Evolutionary conservation across 2,329 filamentous ascomycete genomes (phyloP).

Genomic region (Capronia americana): DNA sequence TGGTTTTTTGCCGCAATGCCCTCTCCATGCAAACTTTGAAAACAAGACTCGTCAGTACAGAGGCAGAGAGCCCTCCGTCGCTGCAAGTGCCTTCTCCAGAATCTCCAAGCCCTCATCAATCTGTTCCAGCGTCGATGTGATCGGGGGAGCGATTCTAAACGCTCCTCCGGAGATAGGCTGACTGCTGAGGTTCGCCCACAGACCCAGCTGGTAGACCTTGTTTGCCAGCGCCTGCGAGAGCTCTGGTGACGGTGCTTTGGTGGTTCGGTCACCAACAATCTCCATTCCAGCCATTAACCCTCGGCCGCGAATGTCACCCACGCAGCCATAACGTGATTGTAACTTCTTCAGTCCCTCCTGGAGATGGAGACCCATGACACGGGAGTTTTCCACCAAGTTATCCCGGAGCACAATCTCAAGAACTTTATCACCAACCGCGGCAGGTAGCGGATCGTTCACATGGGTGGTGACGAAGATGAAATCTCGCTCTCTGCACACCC

Average conservation of each 20-base stretch:
- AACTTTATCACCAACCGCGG: slow-evolving; percentile 66
- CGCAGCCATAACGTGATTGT: slow-evolving; percentile 62
- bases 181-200: slow-evolving; percentile 58
- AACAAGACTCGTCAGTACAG: neutral
- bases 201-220: slow-evolving; percentile 56
- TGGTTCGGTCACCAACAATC: slow-evolving; percentile 59
- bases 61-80: slow-evolving; percentile 1
- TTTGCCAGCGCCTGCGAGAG: slow-evolving; percentile 57
- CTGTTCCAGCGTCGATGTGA: slow-evolving; percentile 21
- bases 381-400: slow-evolving; percentile 56
- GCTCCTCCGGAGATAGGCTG: slow-evolving; percentile 60
- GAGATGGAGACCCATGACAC: slow-evolving; percentile 54
- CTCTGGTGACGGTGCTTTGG: slow-evolving; percentile 56
- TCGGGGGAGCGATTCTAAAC: slow-evolving; percentile 64
- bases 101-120: slow-evolving; percentile 21
- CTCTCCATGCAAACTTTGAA: slow-evolving; percentile 1
- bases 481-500: slow-evolving; percentile 54
- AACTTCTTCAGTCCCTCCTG: slow-evolving; percentile 56
- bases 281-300: slow-evolving; percentile 66
- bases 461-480: slow-evolving; percentile 69
- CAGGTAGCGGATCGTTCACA: slow-evolving; percentile 66
- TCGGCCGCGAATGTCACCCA: slow-evolving; percentile 66
- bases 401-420: slow-evolving; percentile 68
- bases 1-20: slow-evolving; percentile 6
- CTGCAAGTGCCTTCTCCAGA: slow-evolving; percentile 18